Percentiles rank a stretch among this genome's conserved stretches.
Conservation (phyloP, 768 basidiomycete species). For the Gymnopilus dilepis region DNA sequence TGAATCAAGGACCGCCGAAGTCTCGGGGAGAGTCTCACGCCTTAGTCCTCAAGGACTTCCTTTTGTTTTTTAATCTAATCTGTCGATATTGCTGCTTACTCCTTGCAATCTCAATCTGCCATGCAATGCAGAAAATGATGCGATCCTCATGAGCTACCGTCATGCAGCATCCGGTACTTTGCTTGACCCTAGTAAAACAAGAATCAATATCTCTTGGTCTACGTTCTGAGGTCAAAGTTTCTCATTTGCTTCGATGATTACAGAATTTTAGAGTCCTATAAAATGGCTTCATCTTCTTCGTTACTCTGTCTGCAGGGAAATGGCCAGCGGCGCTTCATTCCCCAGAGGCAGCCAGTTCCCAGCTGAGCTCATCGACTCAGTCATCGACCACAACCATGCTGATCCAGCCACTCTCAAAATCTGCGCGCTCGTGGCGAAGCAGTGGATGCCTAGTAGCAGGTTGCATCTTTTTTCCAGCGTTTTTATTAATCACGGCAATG, state of each 20-base stretch:
- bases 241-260: background rate
- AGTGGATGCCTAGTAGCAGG: conserved; percentile 30
- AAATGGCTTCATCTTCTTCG: background rate
- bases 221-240: conserved; percentile 10
- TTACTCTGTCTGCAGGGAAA: conserved; percentile 3
- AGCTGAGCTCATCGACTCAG: conserved; percentile 33
- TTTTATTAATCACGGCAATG: conserved; percentile 22
- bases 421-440: conserved; percentile 32
- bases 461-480: conserved; percentile 29
- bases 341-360: conserved; percentile 23
- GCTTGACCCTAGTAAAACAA: conserved; percentile 24
- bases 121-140: conserved; percentile 22
- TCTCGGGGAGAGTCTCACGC: conserved; percentile 17
- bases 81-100: conserved; percentile 20
- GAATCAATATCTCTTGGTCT: conserved; percentile 13
- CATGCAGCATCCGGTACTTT: conserved; percentile 19
- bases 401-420: conserved; percentile 28
- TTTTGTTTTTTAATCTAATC: conserved; percentile 24
- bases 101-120: conserved; percentile 24
- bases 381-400: conserved; percentile 31
- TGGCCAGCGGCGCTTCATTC: conserved; percentile 8
- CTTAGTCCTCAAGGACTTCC: conserved; percentile 9
- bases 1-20: conserved; percentile 10
- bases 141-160: conserved; percentile 13
- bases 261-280: conserved; percentile 1